Base-by-base conservation (phyloP, 139 green algal genomes). In the Astrephomene gubernaculifera region DNA sequence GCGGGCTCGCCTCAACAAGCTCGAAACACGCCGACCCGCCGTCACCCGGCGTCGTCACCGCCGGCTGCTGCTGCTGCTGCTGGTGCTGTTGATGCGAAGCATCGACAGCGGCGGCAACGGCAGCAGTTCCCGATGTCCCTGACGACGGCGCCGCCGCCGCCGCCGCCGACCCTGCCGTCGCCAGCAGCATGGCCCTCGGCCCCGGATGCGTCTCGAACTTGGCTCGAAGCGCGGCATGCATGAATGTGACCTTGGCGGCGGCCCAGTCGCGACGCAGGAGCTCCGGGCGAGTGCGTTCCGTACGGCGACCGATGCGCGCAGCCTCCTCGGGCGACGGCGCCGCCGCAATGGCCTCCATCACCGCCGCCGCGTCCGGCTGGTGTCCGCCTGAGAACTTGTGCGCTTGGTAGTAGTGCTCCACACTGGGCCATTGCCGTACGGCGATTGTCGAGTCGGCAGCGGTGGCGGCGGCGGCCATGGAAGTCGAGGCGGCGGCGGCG, bases 351-450 rank as follows among this genome's bases (percentile, higher is more conserved):
- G 87, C 73, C 49, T 95, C 87, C 53, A 95, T 80, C 29, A 97
- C 71, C 10, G 79, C 86, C 45, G 29, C 57, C 22, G 94, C 93
- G 6, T 90, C 88, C 0, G 52, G 17, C 31, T 79, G 31, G 14
- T 71, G 60, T 9, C 49, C 82, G 0, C 79, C 85, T 14, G 90
- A 81, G 88, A 99, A 99, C 89, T 99, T 99, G 82, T 98, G 94
- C 22, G 96, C 94, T 90, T 97, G 94, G 86, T 95, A 95, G 78
- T 93, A 99, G 74, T 99, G 97, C 92, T 99, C 97, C 27, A 97
- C 90, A 24, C 87, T 95, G 24, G 61, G 49, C 96, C 96, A 98
- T 7, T 29, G 8, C 44, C 85, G 71, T 8, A 43, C 43, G 24
- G 44, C 81, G n/a, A n/a, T n/a, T n/a, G 44, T 3, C 33, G 53